These are phyloP conservation scores for Phytophthora sansomeana DNA, from an alignment of 352 stramenopile genomes.

Conservation along the genomic window DNA sequence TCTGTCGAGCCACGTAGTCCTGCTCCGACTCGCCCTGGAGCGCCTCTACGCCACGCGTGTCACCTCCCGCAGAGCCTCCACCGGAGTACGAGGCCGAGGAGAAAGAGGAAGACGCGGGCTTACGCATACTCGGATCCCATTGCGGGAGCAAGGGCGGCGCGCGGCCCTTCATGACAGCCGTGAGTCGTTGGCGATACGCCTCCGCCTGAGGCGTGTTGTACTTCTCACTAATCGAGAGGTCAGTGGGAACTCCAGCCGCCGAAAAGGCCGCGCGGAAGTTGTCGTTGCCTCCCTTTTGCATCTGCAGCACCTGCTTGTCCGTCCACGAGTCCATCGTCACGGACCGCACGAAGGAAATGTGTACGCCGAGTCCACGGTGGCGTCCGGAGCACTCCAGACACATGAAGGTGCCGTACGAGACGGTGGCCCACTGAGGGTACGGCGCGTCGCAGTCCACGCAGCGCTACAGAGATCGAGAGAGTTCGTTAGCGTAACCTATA, in stretches of 20 bases:
- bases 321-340: constrained; percentile 91
- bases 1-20: constrained; percentile 79
- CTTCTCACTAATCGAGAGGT: constrained; percentile 82
- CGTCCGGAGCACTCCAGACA: constrained; percentile 95
- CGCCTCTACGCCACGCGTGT: constrained; percentile 78
- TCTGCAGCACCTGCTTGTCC: constrained; percentile 87
- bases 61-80: constrained; percentile 39
- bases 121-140: constrained; percentile 66
- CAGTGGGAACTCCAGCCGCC: constrained; percentile 68
- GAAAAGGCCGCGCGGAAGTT: constrained; percentile 71
- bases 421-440: constrained; percentile 95
- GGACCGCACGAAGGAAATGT: constrained; percentile 94
- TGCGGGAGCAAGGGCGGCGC: constrained; percentile 57
- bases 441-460: constrained; percentile 96
- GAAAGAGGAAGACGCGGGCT: constrained; percentile 51
- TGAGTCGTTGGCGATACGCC: constrained; percentile 69
- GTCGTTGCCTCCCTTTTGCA: constrained; percentile 86
- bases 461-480: constrained; percentile 42
- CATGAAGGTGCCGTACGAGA: constrained; percentile 96
- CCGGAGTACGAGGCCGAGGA: constrained; percentile 37
- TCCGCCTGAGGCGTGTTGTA: constrained; percentile 88
- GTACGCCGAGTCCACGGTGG: constrained; percentile 92
- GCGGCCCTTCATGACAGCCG: constrained; percentile 69
- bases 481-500: neutral
- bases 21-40: constrained; percentile 84